These are phyloP conservation scores for Colletotrichum musicola DNA, from an alignment of 2,329 filamentous ascomycete species.

Conservation along the genomic window DNA sequence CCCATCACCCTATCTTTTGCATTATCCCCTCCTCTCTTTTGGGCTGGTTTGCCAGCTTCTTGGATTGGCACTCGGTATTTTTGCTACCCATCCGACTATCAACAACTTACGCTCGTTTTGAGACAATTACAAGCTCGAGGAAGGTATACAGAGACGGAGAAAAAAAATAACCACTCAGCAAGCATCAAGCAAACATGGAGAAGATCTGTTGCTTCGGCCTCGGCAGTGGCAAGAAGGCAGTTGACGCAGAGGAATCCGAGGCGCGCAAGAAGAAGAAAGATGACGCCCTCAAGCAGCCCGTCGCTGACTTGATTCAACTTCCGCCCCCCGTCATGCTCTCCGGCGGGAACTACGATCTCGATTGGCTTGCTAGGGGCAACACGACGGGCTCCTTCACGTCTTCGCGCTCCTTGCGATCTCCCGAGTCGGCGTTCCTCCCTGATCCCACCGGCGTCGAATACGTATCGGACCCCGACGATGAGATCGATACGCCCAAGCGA, in stretches of 20 bases:
- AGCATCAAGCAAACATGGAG: neutral
- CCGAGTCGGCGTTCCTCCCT: constrained; percentile 24
- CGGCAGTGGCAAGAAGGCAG: neutral
- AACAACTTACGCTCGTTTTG: constrained; percentile 30
- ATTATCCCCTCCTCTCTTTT: constrained; percentile 33
- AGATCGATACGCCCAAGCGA: constrained; percentile 42
- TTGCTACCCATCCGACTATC: constrained; percentile 36
- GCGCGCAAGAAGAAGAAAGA: neutral
- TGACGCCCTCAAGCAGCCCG: neutral
- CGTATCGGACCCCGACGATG: constrained; percentile 29
- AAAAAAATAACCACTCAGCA: no score
- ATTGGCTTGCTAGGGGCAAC: constrained; percentile 15
- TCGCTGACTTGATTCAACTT: constrained; percentile 10
- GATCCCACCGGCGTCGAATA: constrained; percentile 27
- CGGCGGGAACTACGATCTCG: constrained; percentile 24
- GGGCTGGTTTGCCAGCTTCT: constrained; percentile 30
- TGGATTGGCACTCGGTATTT: constrained; percentile 33
- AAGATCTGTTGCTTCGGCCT: constrained; percentile 19
- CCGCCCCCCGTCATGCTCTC: constrained; percentile 24
- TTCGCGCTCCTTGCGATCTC: constrained; percentile 18
- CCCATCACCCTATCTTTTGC: constrained; percentile 29
- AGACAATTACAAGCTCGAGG: constrained; percentile 8
- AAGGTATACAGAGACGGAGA: neutral
- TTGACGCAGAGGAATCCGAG: neutral
- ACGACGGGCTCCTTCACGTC: constrained; percentile 22